These are phyloP conservation scores for Aspergillus jensenii DNA, from an alignment of 2,329 filamentous ascomycete species.

Conservation along the genomic window DNA sequence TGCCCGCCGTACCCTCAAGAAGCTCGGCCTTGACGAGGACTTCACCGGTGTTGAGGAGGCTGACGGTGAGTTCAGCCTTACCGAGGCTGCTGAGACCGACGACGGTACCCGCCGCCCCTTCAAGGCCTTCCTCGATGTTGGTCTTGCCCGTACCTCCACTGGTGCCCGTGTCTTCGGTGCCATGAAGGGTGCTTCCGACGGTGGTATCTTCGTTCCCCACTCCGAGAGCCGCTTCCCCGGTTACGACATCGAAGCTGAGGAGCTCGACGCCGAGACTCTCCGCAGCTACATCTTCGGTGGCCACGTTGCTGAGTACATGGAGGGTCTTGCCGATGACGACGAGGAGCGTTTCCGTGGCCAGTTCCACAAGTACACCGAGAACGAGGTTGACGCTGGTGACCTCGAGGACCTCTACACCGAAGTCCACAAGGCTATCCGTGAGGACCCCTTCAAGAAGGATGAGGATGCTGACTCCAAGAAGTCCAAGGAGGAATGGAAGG, in stretches of 20 bases:
- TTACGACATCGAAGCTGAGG: conserved; percentile 95
- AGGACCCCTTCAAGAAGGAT: conserved; percentile 96
- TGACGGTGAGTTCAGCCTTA: conserved; percentile 93
- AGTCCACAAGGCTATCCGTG: conserved; percentile 94
- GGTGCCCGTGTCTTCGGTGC: conserved; percentile 98
- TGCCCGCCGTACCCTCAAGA: conserved; percentile 93
- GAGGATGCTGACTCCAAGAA: conserved; percentile 77
- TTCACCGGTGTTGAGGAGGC: conserved; percentile 97
- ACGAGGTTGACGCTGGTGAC: conserved; percentile 92
- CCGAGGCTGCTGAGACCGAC: conserved; percentile 87
- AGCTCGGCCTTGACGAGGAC: conserved; percentile 90
- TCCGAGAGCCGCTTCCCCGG: conserved; percentile 99
- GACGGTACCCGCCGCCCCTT: conserved; percentile 90
- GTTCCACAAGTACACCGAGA: conserved; percentile 97
- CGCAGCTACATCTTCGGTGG: conserved; percentile 99
- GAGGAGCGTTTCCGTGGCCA: conserved; percentile 99
- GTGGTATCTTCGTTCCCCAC: conserved; percentile 95
- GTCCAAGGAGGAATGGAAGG: conserved; percentile 96
- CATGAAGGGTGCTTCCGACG: conserved; percentile 99
- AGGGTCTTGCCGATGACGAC: conserved; percentile 97
- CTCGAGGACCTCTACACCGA: conserved; percentile 96
- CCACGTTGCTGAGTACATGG: conserved; percentile 99
- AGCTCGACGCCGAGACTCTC: conserved; percentile 94
- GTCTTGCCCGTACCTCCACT: conserved; percentile 94
- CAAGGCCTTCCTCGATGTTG: conserved; percentile 98